These are phyloP conservation scores for Vinca major DNA, from an alignment of 305 asterid genomes.

Conservation along the genomic window DNA sequence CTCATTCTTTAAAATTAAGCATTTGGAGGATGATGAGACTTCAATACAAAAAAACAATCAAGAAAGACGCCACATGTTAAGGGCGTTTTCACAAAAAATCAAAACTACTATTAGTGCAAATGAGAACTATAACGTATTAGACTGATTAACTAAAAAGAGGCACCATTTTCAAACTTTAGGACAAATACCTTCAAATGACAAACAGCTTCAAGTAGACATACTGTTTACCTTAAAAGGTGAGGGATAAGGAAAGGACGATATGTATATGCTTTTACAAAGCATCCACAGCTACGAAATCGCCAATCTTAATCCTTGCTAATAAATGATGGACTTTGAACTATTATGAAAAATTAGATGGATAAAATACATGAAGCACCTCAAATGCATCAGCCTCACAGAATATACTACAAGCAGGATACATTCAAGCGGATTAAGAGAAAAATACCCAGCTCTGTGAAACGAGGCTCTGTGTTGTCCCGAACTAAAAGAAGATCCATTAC, in stretches of 20 bases:
- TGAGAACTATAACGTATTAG: not conserved
- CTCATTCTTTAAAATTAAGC: constrained; percentile 1
- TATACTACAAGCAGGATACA: constrained; percentile 7
- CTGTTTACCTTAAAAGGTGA: not conserved
- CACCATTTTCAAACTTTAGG: not conserved
- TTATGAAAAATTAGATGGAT: not conserved
- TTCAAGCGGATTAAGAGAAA: not conserved
- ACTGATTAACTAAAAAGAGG: not conserved
- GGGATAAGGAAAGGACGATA: not conserved
- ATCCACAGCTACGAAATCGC: not conserved
- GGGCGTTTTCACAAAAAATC: not conserved
- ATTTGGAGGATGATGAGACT: not conserved
- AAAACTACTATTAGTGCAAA: too few relatives aligned
- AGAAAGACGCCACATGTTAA: not conserved
- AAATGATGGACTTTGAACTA: not conserved
- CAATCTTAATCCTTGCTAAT: not conserved
- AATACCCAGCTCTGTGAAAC: constrained; percentile 37
- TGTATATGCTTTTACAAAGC: not conserved
- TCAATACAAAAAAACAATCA: not conserved
- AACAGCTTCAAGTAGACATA: not conserved
- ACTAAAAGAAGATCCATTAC: constrained; percentile 23
- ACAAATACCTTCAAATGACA: not conserved
- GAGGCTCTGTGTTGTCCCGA: constrained; percentile 29
- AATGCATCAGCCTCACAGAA: constrained; percentile 2
- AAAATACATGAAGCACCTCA: not conserved